Percentiles rank a stretch among this genome's conserved stretches.
These are phyloP conservation scores for Nothopassalora personata DNA, from an alignment of 2,329 filamentous ascomycete species.

Conservation along the genomic window DNA sequence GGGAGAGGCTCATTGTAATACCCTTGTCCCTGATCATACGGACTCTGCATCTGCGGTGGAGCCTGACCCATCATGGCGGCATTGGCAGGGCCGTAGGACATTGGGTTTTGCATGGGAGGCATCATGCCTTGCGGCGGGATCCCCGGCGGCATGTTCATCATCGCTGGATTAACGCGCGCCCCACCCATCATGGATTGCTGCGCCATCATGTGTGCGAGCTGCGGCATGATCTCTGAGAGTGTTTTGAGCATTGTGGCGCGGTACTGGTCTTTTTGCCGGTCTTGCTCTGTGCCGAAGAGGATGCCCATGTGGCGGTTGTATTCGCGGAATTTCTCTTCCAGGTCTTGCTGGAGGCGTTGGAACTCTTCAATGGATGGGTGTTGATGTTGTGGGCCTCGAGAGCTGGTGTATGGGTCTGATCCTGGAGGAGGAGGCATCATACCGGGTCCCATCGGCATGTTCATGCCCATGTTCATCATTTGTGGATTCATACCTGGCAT, in stretches of 20 bases:
- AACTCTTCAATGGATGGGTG: not conserved
- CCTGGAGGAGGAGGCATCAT: not conserved
- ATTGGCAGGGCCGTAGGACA: not conserved
- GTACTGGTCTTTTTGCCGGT: constrained; percentile 23
- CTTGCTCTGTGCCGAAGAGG: constrained; percentile 23
- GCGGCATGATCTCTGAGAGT: constrained; percentile 23
- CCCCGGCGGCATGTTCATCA: not conserved
- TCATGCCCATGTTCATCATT: not conserved
- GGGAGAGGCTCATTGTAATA: not conserved
- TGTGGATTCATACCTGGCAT: not conserved
- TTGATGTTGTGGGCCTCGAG: not conserved
- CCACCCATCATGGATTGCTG: constrained; percentile 6
- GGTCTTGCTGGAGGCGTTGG: not conserved
- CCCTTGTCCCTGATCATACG: not conserved
- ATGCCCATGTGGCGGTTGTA: constrained; percentile 18
- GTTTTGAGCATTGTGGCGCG: constrained; percentile 22
- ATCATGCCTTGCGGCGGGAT: not conserved
- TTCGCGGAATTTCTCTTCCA: constrained; percentile 19
- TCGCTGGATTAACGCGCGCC: not conserved
- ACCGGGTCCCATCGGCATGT: not conserved
- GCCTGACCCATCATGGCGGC: not conserved
- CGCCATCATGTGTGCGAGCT: constrained; percentile 19
- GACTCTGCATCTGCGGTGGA: not conserved
- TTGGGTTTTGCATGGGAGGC: not conserved
- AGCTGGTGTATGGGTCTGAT: not conserved